phyloP scores from a whole-genome alignment of 192 early-diverging fungal species.

The Linderina pennispora region DNA sequence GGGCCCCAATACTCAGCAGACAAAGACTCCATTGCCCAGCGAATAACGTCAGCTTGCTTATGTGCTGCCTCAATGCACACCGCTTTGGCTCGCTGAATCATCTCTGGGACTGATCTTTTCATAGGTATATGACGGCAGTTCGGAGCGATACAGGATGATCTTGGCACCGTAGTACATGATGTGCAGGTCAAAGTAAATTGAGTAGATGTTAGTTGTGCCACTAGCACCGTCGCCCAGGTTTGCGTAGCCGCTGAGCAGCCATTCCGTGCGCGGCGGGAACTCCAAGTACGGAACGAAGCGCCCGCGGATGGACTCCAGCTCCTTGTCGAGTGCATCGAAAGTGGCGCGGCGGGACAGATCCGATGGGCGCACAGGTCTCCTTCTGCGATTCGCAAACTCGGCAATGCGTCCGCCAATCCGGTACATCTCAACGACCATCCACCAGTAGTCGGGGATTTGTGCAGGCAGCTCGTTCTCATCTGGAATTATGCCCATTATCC shows the following conservation, averaged over 20 bases:
- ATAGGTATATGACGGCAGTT: constrained; percentile 42
- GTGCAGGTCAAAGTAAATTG: constrained; percentile 31
- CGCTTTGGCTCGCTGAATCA: constrained; percentile 28
- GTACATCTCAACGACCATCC: constrained; percentile 42
- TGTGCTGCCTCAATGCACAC: constrained; percentile 45
- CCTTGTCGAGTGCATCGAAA: constrained; percentile 40
- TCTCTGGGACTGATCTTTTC: constrained; percentile 17
- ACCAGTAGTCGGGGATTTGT: constrained; percentile 29
- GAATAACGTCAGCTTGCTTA: constrained; percentile 37
- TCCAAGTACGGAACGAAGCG: constrained; percentile 32
- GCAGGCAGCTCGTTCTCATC: neutral
- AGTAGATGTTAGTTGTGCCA: constrained; percentile 15
- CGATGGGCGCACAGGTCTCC: constrained; percentile 28
- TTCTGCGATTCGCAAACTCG: constrained; percentile 41
- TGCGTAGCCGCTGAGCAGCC: constrained; percentile 19
- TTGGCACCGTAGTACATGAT: constrained; percentile 43
- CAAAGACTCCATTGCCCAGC: constrained; percentile 38
- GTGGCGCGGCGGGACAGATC: constrained; percentile 30
- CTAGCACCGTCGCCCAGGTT: constrained; percentile 5
- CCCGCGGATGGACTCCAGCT: constrained; percentile 31
- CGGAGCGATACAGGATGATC: constrained; percentile 46
- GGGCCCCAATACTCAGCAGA: constrained; percentile 45
- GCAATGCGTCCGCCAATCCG: constrained; percentile 34
- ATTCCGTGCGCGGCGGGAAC: constrained; percentile 34
- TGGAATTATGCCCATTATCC: constrained; percentile 25